phyloP scores from a whole-genome alignment of 176 grass and related monocot species.

The Zoysia japonica region DNA sequence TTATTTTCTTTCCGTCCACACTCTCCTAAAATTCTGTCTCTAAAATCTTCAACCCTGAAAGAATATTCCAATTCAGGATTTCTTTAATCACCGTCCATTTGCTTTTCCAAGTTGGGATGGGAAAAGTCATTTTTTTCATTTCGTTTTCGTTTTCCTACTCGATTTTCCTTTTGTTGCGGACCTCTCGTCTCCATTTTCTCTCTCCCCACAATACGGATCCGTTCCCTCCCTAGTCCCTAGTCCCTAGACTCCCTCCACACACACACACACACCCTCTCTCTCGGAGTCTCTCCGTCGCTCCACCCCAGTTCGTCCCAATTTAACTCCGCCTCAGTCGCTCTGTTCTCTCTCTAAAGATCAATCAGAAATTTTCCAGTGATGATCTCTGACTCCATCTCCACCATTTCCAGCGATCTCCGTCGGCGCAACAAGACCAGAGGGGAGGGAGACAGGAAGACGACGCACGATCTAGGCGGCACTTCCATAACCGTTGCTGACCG shows the following conservation, averaged over 20 bases:
- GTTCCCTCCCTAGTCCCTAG: not conserved
- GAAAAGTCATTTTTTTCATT: no score
- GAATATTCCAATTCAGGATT: no score
- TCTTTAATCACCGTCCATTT: no score
- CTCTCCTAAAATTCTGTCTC: no score
- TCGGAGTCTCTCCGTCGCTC: not conserved
- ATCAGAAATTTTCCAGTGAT: not conserved
- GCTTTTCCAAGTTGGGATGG: no score
- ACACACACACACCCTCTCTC: conserved; percentile 19
- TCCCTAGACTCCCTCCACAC: not conserved
- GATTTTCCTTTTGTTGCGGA: no score
- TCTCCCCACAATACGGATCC: conserved; percentile 46
- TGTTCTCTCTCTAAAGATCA: conserved; percentile 30
- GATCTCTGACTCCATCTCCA: conserved; percentile 20
- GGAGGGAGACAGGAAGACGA: not conserved
- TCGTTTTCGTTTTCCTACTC: no score
- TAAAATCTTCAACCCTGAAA: no score
- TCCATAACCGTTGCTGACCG: conserved; percentile 30
- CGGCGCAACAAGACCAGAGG: not conserved
- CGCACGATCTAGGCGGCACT: conserved; percentile 33
- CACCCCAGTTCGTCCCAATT: conserved; percentile 7
- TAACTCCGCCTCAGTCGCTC: conserved; percentile 27
- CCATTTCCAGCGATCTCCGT: conserved; percentile 3
- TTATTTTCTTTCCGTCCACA: no score
- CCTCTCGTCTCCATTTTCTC: no score